phyloP scores from a whole-genome alignment of 495 filamentous ascomycete genomes.

The Hypoxylon fragiforme region DNA sequence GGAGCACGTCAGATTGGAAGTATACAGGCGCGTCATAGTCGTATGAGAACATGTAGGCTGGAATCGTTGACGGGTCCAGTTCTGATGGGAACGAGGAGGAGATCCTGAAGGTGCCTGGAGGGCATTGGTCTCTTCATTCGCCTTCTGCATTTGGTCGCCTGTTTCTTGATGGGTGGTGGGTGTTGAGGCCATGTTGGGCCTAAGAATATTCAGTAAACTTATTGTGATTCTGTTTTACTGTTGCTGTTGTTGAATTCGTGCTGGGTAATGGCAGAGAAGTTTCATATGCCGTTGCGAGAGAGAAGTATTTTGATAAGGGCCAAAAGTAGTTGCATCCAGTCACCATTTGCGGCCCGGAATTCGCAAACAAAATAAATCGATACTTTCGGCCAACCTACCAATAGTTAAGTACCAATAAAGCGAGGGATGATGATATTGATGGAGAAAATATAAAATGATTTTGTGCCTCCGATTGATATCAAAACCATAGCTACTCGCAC shows the following conservation, averaged over 20 bases:
- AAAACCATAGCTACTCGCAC: too few species aligned
- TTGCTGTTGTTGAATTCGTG: neutral
- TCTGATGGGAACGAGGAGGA: too few species aligned
- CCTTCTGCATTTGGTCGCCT: neutral
- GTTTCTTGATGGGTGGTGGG: neutral
- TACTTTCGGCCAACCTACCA: too few species aligned
- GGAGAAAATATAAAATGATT: too few species aligned
- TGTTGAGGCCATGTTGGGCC: neutral
- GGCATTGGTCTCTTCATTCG: neutral
- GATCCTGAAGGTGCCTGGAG: neutral
- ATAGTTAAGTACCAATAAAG: too few species aligned
- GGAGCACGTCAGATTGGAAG: constrained; percentile 49
- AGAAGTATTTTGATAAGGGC: neutral
- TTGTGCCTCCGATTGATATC: too few species aligned
- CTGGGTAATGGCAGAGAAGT: too few species aligned
- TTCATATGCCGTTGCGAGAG: too few species aligned
- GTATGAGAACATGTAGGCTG: constrained; percentile 59
- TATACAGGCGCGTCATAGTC: constrained; percentile 60
- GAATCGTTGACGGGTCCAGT: constrained; percentile 5
- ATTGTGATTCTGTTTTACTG: neutral
- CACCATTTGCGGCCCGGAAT: too few species aligned
- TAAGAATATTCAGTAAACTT: neutral
- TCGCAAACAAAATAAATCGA: neutral
- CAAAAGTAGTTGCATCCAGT: neutral
- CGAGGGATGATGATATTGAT: neutral